Evolutionary conservation across 108 stramenopile genomes (phyloP).

Genomic region (Fistulifera solaris): DNA sequence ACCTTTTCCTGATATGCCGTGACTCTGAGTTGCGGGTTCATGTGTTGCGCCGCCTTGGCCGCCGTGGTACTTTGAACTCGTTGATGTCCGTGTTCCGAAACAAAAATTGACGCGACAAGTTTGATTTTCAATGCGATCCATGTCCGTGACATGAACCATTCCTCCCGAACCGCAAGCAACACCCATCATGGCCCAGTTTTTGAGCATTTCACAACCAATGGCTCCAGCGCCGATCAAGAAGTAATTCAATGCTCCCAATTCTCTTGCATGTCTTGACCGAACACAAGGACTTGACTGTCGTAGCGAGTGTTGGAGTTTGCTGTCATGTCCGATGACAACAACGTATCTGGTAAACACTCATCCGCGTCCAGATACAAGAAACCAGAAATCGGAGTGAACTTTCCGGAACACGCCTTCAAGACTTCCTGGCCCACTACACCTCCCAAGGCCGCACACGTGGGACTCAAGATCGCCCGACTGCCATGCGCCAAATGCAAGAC

Average conservation of each 20-base stretch:
- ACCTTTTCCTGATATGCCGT: slow-evolving; percentile 88
- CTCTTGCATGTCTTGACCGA: slow-evolving; percentile 71
- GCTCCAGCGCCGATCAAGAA: slow-evolving; percentile 99
- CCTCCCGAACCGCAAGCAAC: slow-evolving; percentile 83
- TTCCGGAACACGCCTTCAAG: slow-evolving; percentile 96
- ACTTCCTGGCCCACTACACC: slow-evolving; percentile 99
- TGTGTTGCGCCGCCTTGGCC: slow-evolving; percentile 73
- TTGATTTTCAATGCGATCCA: slow-evolving; percentile 99
- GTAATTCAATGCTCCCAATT: slow-evolving; percentile 67
- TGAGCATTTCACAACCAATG: slow-evolving; percentile 99
- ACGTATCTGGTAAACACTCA: slow-evolving; percentile 85
- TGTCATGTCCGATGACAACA: slow-evolving; percentile 50
- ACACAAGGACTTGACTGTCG: slow-evolving; percentile 78
- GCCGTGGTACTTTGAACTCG: slow-evolving; percentile 85
- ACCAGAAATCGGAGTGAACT: slow-evolving; percentile 95
- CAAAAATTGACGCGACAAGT: slow-evolving; percentile 94
- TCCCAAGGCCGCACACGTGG: slow-evolving; percentile 94
- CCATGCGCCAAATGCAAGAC: slow-evolving; percentile 73
- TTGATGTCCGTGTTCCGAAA: slow-evolving; percentile 94
- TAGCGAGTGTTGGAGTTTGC: slow-evolving; percentile 57
- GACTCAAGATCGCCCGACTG: slow-evolving; percentile 76
- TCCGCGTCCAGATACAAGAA: slow-evolving; percentile 96
- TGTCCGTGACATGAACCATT: slow-evolving; percentile 91
- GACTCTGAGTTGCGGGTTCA: slow-evolving; percentile 88
- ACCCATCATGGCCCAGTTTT: slow-evolving; percentile 99